A percentile compares a stretch with the other conserved stretches of the same genome.
These are phyloP conservation scores for Daedalea quercina DNA, from an alignment of 768 basidiomycete genomes.

Conservation along the genomic window DNA sequence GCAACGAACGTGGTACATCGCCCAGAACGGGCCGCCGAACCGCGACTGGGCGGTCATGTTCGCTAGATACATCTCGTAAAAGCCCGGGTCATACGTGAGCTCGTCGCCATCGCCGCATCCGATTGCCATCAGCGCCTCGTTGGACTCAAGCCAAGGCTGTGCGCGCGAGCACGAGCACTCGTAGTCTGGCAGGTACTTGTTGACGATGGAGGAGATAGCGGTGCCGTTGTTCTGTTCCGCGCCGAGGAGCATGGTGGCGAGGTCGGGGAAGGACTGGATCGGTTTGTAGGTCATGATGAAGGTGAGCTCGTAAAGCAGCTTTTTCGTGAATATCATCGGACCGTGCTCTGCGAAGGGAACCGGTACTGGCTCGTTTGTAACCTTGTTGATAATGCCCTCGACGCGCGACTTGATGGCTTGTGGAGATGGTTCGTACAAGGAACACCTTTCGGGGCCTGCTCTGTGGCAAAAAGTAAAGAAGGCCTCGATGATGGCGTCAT, in stretches of 20 bases:
- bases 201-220: conserved; percentile 6
- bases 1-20: not conserved
- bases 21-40: conserved; percentile 6
- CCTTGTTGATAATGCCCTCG: conserved; percentile 1
- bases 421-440: conserved; percentile 17
- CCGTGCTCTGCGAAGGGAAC: conserved; percentile 4
- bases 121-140: conserved; percentile 9
- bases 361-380: not conserved
- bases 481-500: conserved; percentile 12
- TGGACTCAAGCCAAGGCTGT: not conserved
- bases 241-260: conserved; percentile 7
- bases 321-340: conserved; percentile 3
- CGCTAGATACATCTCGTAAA: not conserved
- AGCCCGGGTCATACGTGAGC: not conserved
- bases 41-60: not conserved
- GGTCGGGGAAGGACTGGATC: not conserved
- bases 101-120: conserved; percentile 11
- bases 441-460: conserved; percentile 18
- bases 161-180: conserved; percentile 8
- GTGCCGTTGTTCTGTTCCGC: conserved; percentile 6
- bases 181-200: conserved; percentile 3
- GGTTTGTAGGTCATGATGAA: conserved; percentile 8
- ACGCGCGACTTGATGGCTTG: conserved; percentile 15
- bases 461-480: conserved; percentile 15
- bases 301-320: not conserved